Conservation (phyloP, 1,139 yeast genomes). For the Hanseniaspora uvarum region DNA sequence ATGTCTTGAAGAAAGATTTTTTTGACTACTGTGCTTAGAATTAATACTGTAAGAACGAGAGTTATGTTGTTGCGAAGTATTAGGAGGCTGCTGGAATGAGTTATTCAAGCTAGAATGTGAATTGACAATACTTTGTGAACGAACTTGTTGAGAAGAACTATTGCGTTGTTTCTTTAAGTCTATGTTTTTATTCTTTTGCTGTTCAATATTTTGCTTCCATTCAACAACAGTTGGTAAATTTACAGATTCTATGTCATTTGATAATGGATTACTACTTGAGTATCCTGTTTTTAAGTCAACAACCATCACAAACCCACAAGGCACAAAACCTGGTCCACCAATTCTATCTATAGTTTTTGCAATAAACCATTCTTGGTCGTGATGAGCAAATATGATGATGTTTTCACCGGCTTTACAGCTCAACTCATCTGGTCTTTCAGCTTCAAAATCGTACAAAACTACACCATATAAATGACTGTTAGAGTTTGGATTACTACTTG, state of each 20-base stretch:
- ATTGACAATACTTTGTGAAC: constrained; percentile 19
- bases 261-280: constrained; percentile 34
- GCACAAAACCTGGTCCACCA: constrained; percentile 90
- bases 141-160: constrained; percentile 7
- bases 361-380: constrained; percentile 86
- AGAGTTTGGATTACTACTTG: not conserved
- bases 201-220: constrained; percentile 80
- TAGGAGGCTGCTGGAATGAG: constrained; percentile 1
- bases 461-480: constrained; percentile 39
- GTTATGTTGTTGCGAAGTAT: not conserved
- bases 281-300: constrained; percentile 55
- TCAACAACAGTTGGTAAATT: constrained; percentile 78
- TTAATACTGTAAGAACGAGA: constrained; percentile 11
- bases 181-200: constrained; percentile 77
- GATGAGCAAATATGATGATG: constrained; percentile 83
- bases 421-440: constrained; percentile 75
- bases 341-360: constrained; percentile 86
- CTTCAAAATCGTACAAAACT: constrained; percentile 64
- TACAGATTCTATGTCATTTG: constrained; percentile 45
- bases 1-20: constrained; percentile 30
- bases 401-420: constrained; percentile 71
- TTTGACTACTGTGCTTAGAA: constrained; percentile 34
- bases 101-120: too few relatives aligned
- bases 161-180: constrained; percentile 17
- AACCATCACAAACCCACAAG: constrained; percentile 70